Evolutionary conservation across 2,329 filamentous ascomycete species (phyloP).

Genomic region (Aspergillus sp.): DNA sequence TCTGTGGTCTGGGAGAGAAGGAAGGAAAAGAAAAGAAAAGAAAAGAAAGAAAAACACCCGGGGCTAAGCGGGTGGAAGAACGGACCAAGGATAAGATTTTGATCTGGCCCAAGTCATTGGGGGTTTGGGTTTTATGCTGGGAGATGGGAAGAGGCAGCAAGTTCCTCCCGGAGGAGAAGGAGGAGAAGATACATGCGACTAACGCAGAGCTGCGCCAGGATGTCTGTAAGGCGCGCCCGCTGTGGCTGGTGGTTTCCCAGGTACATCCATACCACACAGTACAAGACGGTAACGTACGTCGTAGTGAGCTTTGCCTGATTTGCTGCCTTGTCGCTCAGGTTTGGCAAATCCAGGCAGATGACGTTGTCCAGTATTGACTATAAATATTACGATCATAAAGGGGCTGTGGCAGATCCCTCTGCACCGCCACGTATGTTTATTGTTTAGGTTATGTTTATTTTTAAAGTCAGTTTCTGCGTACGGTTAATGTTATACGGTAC

Average conservation of each 20-base stretch:
- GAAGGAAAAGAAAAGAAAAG: neutral
- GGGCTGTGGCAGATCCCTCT: neutral
- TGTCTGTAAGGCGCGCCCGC: neutral
- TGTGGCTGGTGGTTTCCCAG: neutral
- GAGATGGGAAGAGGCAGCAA: too few relatives aligned
- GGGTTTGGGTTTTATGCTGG: too few relatives aligned
- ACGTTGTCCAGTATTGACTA: too few relatives aligned
- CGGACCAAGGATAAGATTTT: neutral
- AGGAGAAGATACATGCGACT: too few relatives aligned
- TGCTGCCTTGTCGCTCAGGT: neutral
- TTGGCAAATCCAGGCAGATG: too few relatives aligned
- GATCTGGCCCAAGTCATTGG: neutral
- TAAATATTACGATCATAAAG: neutral
- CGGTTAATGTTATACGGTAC: too few relatives aligned
- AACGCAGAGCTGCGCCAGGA: neutral
- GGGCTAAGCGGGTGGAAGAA: neutral
- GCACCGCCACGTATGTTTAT: conserved; percentile 15
- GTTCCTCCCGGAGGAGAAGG: too few relatives aligned
- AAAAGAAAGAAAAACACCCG: neutral
- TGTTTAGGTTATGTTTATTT: neutral
- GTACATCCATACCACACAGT: neutral
- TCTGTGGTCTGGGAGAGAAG: neutral
- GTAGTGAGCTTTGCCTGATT: neutral
- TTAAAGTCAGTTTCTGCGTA: neutral
- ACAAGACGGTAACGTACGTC: too few relatives aligned